Evolutionary conservation across 805 yeast species (phyloP).

Genomic region (Candida pseudofarinosa): DNA sequence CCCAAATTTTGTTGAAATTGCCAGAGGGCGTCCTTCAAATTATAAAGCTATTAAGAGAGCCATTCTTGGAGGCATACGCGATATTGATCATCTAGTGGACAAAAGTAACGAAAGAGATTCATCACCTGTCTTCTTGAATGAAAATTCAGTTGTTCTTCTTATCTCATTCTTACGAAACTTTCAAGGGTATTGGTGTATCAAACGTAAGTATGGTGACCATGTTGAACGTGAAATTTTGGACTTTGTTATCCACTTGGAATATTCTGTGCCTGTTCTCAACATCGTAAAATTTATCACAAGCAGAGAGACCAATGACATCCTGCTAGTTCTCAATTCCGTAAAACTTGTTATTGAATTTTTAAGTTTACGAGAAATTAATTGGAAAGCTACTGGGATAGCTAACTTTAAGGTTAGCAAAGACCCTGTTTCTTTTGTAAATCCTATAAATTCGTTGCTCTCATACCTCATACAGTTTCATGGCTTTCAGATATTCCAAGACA

Average conservation of each 20-base stretch:
- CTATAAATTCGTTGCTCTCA: constrained; percentile 55
- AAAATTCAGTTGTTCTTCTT: constrained; percentile 38
- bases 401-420: constrained; percentile 44
- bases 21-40: constrained; percentile 12
- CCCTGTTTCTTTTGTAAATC: constrained; percentile 55
- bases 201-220: constrained; percentile 64
- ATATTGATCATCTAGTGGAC: constrained; percentile 24
- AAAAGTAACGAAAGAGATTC: constrained; percentile 15
- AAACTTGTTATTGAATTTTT: constrained; percentile 25
- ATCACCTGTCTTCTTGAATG: constrained; percentile 21
- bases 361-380: constrained; percentile 16
- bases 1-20: constrained; percentile 25
- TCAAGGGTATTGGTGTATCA: constrained; percentile 55
- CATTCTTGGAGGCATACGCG: constrained; percentile 26
- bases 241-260: constrained; percentile 47
- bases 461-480: constrained; percentile 34
- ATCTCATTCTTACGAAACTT: constrained; percentile 48
- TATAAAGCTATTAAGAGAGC: constrained; percentile 26
- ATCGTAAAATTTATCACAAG: constrained; percentile 35
- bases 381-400: constrained; percentile 27
- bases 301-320: constrained; percentile 9
- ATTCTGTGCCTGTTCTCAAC: constrained; percentile 41
- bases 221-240: constrained; percentile 54
- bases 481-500: constrained; percentile 13
- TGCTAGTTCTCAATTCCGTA: constrained; percentile 29